Base-by-base conservation (phyloP, 2,329 filamentous ascomycete genomes). In the Monilinia fructigena region DNA sequence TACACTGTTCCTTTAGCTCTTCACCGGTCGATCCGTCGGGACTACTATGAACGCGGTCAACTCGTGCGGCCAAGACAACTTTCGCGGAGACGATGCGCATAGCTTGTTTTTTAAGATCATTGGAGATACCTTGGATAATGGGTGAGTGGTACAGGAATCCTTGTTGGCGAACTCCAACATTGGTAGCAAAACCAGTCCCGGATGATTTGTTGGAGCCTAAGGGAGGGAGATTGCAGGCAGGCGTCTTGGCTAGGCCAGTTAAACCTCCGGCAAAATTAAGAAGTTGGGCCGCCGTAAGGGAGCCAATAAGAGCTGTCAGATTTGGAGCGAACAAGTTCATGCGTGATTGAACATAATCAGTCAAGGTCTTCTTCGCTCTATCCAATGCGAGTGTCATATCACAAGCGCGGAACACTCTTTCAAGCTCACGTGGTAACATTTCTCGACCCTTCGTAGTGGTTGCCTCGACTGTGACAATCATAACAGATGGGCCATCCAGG, bases 251-350 rank as follows among this genome's bases (percentile, higher is more conserved):
- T 14, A 99, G 84, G 47, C 92, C 92, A 1, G 89, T 91, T 42
- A 99, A 81, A 11, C 95, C 95, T 69, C 95, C 95, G 0, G 93
- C 91, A 68, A 92, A 92, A 78, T 97, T 97, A 74, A 99, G 89
- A n/a, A 99, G 86, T 79, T 98, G 94, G 4, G 95, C 95, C 10
- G 95, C 94, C 3, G 94, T 97, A 23, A 97, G 83, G 0, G 94
- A 95, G 23, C 95, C 95, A 67, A 99, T 91, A 23, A 99, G 85
- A 1, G 88, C 89, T 0, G 95, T 97, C 64, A 98, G 80, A 74
- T 99, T 99, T 0, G 95, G 95, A 5, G 95, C 95, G 76, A 98
- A 98, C 45, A 96, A 83, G 72, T 90, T 95, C 92, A 99, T 98
- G 69, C 95, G 91, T 47, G 94, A 97, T 79, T 97, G 92, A 20